Evolutionary conservation across 768 basidiomycete genomes (phyloP).

Genomic region (Termitomyces sp.): DNA sequence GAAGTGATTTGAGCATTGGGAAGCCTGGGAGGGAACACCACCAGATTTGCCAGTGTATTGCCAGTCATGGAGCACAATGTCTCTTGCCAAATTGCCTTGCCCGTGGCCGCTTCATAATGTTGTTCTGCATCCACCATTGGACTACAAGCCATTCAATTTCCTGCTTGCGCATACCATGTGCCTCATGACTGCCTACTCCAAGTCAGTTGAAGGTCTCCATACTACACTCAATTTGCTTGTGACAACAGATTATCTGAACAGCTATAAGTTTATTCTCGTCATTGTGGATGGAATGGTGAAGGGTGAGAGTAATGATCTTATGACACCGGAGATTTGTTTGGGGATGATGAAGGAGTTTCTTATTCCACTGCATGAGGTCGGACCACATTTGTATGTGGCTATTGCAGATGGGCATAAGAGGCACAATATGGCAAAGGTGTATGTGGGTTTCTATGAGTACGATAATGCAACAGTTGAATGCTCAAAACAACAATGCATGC

Average conservation of each 20-base stretch:
- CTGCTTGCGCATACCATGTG: slow-evolving; percentile 91
- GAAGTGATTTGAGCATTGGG: slow-evolving; percentile 50
- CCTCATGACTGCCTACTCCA: slow-evolving; percentile 97
- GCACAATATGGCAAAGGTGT: slow-evolving; percentile 99
- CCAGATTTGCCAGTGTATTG: slow-evolving; percentile 69
- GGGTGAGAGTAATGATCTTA: slow-evolving; percentile 82
- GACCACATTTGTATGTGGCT: slow-evolving; percentile 93
- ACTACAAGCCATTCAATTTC: slow-evolving; percentile 95
- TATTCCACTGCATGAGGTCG: slow-evolving; percentile 74
- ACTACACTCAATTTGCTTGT: slow-evolving; percentile 98
- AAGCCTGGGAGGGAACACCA: slow-evolving; percentile 51
- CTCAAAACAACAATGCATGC: slow-evolving; percentile 94
- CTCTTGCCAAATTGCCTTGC: slow-evolving; percentile 70
- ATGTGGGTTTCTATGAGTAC: slow-evolving; percentile 95
- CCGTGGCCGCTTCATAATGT: slow-evolving; percentile 92
- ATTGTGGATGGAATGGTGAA: slow-evolving; percentile 99
- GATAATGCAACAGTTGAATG: slow-evolving; percentile 84
- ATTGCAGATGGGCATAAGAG: slow-evolving; percentile 99
- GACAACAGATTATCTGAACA: slow-evolving; percentile 97
- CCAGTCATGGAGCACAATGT: slow-evolving; percentile 78
- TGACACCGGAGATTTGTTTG: slow-evolving; percentile 92
- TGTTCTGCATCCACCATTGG: slow-evolving; percentile 86
- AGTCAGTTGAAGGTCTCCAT: slow-evolving; percentile 91
- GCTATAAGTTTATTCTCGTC: slow-evolving; percentile 92
- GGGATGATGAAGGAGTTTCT: slow-evolving; percentile 97